Evolutionary conservation across 1,139 yeast genomes (phyloP), one percentile per base, ranked within the genome.

Genomic region (Eremothecium gossypii): DNA sequence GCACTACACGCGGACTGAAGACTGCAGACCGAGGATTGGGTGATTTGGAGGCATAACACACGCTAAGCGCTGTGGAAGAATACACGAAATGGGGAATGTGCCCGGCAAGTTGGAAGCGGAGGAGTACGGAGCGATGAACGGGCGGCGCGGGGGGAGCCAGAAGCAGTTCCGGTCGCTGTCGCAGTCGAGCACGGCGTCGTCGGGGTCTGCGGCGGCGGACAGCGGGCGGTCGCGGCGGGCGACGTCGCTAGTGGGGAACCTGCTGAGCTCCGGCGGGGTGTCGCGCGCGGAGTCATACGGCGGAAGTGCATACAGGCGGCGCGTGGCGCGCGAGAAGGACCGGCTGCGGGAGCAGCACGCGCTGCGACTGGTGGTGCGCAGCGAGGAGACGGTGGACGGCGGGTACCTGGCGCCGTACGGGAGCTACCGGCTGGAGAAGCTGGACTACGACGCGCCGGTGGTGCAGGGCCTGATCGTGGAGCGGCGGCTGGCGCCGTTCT

Each of bases 401-500:
- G 93, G 91, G 0, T 82, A 64, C 54, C 62, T 83, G 49, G 96
- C 95, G 1, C 96, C 96, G 0, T 85, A 73, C 63, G 96, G 96
- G 1, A 84, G 86, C 28, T 89, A 89, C 62, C 76, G 73, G 50
- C 70, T 81, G 45, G 76, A 76, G 7, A 77, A 82, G 43, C 71
- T 84, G 47, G 95, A 84, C 59, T 91, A 77, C 64, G 76, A 81
- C 55, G 74, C 83, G 11, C 76, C 75, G 30, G 69, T 81, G 2
- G 96, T 89, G 8, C 74, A 85, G 38, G 71, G 67, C 23, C 65
- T 84, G 33, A 83, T 89, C 6, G 64, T 76, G 29, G 73, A 73
- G 11, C 73, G 98, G 36, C 73, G 72, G 50, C 56, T 91, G 38
- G 89, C 97, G 0, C 97, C 98, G 1, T 91, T 91, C 60, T 91